Conservation (phyloP, 2,329 filamentous ascomycete species). For the Cytospora leucostoma region DNA sequence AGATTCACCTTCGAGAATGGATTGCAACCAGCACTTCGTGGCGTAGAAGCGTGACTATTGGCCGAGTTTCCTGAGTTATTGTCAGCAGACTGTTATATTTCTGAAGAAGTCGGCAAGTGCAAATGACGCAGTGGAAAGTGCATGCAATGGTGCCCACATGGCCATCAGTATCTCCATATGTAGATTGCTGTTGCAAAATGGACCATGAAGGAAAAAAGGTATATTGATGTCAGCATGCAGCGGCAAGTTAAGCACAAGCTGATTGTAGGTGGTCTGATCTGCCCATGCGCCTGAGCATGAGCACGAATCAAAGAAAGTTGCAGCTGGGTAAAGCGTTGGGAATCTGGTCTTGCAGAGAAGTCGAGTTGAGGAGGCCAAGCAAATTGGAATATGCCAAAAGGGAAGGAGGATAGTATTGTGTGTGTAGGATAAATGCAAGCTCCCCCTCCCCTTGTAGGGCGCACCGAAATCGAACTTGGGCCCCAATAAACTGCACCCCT, state of each 20-base stretch:
- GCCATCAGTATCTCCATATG: conserved; percentile 9
- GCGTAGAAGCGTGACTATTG: background rate
- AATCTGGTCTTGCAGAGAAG: background rate
- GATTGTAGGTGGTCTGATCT: conserved; percentile 7
- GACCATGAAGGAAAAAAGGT: background rate
- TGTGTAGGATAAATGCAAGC: conserved; percentile 6
- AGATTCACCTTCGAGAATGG: background rate
- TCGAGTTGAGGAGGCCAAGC: conserved; percentile 11
- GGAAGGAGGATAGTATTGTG: background rate
- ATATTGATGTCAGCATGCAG: conserved; percentile 2
- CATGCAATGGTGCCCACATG: conserved; percentile 8
- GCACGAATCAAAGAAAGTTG: background rate
- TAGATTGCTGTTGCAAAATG: background rate
- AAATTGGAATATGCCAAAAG: conserved; percentile 1
- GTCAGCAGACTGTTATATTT: conserved; percentile 13
- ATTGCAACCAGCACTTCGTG: background rate
- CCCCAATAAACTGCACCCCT: conserved; percentile 3
- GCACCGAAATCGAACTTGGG: conserved; percentile 8
- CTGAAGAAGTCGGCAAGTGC: conserved; percentile 1
- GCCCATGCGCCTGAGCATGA: background rate
- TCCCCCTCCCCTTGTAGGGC: conserved; percentile 15
- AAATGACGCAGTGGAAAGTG: conserved; percentile 1
- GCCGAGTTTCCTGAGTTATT: conserved; percentile 4
- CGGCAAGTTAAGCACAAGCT: conserved; percentile 8
- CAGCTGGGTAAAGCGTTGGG: background rate